Conservation (phyloP, 345 rosid genomes). For the Dipteronia dyeriana region DNA sequence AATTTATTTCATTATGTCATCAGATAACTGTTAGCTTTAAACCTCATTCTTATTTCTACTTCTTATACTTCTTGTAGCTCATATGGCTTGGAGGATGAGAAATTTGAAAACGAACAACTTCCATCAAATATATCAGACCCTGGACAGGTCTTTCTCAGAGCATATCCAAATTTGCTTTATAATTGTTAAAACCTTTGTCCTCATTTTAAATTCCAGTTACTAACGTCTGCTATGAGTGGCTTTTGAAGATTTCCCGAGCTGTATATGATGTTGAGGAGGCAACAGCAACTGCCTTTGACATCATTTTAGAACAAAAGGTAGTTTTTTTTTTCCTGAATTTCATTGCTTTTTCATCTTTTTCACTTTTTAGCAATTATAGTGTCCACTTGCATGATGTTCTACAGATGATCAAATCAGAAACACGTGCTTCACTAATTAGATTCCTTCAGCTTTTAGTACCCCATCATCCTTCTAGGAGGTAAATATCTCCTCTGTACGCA, state of each 20-base stretch:
- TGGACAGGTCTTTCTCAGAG: constrained; percentile 59
- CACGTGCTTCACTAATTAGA: constrained; percentile 69
- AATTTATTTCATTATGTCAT: neutral
- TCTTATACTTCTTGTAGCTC: constrained; percentile 50
- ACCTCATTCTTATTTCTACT: constrained; percentile 14
- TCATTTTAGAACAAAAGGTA: constrained; percentile 78
- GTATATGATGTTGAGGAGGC: constrained; percentile 93
- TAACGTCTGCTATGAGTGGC: constrained; percentile 24
- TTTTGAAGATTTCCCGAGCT: constrained; percentile 75
- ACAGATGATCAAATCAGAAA: constrained; percentile 85
- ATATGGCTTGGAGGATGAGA: constrained; percentile 76
- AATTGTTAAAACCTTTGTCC: neutral
- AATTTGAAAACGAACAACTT: constrained; percentile 73
- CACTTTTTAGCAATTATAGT: constrained; percentile 18
- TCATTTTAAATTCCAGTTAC: constrained; percentile 7
- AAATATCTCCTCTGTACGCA: constrained; percentile 12
- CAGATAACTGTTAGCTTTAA: neutral
- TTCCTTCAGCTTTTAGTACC: constrained; percentile 87
- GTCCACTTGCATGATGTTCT: constrained; percentile 7
- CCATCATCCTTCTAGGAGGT: constrained; percentile 97
- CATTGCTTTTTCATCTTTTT: constrained; percentile 9
- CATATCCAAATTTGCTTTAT: constrained; percentile 24
- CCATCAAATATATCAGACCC: constrained; percentile 69
- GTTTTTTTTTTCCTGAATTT: neutral
- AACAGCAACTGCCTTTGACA: constrained; percentile 75